Conservation (phyloP, 192 early-diverging fungal species). For the Coemansia sp. region DNA sequence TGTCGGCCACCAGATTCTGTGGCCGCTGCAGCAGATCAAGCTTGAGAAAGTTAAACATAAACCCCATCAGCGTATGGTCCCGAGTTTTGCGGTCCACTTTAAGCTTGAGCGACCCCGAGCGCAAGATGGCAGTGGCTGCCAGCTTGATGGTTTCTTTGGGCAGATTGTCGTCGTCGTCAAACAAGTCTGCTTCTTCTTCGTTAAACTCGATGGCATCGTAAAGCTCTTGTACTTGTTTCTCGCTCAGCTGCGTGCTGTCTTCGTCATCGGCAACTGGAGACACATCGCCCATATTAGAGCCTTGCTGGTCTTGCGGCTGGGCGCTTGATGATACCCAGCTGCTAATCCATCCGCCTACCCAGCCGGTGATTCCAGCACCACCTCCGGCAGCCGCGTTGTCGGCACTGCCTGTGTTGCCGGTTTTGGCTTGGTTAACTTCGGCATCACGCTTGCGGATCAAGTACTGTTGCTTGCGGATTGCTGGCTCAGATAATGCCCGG, state of each 20-base stretch:
- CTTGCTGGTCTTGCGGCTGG: slow-evolving; percentile 4
- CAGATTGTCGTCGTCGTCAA: slow-evolving; percentile 37
- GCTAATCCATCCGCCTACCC: slow-evolving; percentile 55
- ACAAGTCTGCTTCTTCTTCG: slow-evolving; percentile 60
- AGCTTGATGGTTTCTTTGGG: slow-evolving; percentile 60
- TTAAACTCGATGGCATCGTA: slow-evolving; percentile 95
- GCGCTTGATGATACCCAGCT: slow-evolving; percentile 40
- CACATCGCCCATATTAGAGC: background rate
- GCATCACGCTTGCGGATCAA: slow-evolving; percentile 51
- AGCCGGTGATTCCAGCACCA: slow-evolving; percentile 37
- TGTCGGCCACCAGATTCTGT: slow-evolving; percentile 38
- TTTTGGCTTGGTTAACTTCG: slow-evolving; percentile 13
- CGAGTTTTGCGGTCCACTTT: slow-evolving; percentile 53
- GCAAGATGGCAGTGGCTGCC: slow-evolving; percentile 62
- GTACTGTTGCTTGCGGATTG: slow-evolving; percentile 71
- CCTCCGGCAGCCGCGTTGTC: slow-evolving; percentile 5
- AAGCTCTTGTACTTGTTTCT: slow-evolving; percentile 83
- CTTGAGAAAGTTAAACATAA: slow-evolving; percentile 44
- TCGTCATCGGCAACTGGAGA: slow-evolving; percentile 1
- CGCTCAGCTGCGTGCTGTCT: slow-evolving; percentile 58
- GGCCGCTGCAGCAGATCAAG: slow-evolving; percentile 47
- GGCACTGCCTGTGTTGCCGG: background rate
- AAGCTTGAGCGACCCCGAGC: slow-evolving; percentile 77
- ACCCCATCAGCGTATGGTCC: slow-evolving; percentile 52
- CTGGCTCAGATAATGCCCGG: slow-evolving; percentile 68